Evolutionary conservation across 176 grass and related monocot genomes (phyloP).

Genomic region (Eragrostis curvula): DNA sequence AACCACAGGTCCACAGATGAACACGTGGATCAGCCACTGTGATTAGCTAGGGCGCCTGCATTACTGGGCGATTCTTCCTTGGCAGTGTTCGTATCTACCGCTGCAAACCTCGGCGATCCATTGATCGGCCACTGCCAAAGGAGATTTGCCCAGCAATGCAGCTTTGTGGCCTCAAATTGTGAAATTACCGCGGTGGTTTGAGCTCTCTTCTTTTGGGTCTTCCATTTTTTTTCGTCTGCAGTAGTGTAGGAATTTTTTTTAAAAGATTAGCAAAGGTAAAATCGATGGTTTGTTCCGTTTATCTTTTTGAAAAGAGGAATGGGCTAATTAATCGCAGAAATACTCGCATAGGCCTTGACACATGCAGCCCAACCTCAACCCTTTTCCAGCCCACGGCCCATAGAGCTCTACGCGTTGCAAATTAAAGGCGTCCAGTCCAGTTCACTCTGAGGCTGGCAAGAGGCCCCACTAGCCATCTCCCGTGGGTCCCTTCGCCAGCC

Average conservation of each 20-base stretch:
- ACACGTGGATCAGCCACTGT: not conserved
- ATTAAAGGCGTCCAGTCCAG: not conserved
- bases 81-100: constrained; percentile 39
- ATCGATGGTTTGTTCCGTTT: too few relatives aligned
- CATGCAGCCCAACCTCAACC: not conserved
- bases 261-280: too few relatives aligned
- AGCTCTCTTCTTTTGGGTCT: not conserved
- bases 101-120: not conserved
- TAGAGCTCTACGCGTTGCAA: not conserved
- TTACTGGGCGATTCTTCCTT: constrained; percentile 54
- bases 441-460: not conserved
- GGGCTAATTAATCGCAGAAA: not conserved
- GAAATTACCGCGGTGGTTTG: not conserved
- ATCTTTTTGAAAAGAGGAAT: too few relatives aligned
- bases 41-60: constrained; percentile 27
- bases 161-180: not conserved
- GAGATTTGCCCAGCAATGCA: constrained; percentile 69
- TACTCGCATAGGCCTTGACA: not conserved
- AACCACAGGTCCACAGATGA: too few relatives aligned
- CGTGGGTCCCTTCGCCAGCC: not conserved
- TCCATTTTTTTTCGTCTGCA: not conserved
- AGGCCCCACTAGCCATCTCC: not conserved
- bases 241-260: not conserved
- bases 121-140: constrained; percentile 45
- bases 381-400: not conserved